Evolutionary conservation across 2,329 filamentous ascomycete species (phyloP).

Genomic region (Teratosphaeria pseudoeucalypti): DNA sequence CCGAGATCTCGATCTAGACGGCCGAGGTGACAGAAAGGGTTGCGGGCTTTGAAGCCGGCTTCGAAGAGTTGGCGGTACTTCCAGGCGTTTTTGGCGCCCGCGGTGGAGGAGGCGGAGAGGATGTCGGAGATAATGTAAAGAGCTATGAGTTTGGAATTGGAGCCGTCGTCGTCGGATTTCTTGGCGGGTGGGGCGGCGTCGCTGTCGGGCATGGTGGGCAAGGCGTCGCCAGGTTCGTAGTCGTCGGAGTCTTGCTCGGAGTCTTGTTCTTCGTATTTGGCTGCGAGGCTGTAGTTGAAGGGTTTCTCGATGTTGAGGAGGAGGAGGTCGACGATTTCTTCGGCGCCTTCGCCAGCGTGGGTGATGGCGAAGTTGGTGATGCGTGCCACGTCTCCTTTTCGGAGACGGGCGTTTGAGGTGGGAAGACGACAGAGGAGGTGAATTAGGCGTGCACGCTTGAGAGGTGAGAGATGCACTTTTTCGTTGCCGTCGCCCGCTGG

Average conservation of each 20-base stretch:
- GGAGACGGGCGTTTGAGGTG: slow-evolving; percentile 59
- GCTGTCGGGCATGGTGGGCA: slow-evolving; percentile 12
- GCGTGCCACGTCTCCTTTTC: slow-evolving; percentile 76
- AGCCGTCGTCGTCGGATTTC: slow-evolving; percentile 46
- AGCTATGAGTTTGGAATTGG: slow-evolving; percentile 64
- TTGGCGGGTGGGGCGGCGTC: slow-evolving; percentile 18
- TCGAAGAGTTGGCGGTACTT: slow-evolving; percentile 77
- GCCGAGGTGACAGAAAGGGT: slow-evolving; percentile 67
- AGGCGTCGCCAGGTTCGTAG: slow-evolving; percentile 26
- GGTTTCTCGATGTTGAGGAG: slow-evolving; percentile 72
- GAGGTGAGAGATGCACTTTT: slow-evolving; percentile 62
- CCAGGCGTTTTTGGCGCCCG: slow-evolving; percentile 74
- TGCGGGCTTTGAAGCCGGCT: slow-evolving; percentile 53
- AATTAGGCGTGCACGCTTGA: slow-evolving; percentile 73
- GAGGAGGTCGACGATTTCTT: slow-evolving; percentile 85
- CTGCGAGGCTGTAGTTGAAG: slow-evolving; percentile 55
- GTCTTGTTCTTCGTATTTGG: slow-evolving; percentile 48
- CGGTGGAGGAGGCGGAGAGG: slow-evolving; percentile 63
- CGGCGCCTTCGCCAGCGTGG: slow-evolving; percentile 72
- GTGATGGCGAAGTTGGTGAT: slow-evolving; percentile 82
- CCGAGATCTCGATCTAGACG: slow-evolving; percentile 58
- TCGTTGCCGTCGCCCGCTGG: slow-evolving; percentile 13
- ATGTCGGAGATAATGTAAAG: slow-evolving; percentile 76
- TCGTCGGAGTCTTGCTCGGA: slow-evolving; percentile 28
- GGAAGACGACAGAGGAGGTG: slow-evolving; percentile 78